phyloP scores from a whole-genome alignment of 139 green algal genomes.

The Tetratostichococcus sp. region DNA sequence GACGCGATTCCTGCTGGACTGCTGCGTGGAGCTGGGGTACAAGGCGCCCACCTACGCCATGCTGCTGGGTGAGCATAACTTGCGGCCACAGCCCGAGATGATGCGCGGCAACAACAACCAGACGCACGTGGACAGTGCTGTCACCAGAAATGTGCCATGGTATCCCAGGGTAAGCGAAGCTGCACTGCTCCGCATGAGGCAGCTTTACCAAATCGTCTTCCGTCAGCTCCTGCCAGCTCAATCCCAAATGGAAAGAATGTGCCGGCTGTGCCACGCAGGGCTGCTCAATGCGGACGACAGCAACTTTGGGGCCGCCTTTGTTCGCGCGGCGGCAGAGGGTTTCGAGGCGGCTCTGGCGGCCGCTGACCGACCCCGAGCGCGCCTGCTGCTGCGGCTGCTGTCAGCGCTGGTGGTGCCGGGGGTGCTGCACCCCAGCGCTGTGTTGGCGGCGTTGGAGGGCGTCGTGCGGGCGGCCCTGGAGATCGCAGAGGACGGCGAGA shows the following conservation, averaged over 20 bases:
- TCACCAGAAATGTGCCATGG: too few species aligned
- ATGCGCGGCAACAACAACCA: too few species aligned
- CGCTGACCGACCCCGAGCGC: constrained; percentile 27
- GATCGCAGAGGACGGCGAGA: constrained; percentile 9
- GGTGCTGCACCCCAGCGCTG: constrained; percentile 43
- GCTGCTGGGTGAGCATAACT: constrained; percentile 58
- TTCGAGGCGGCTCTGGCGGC: constrained; percentile 23
- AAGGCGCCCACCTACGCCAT: constrained; percentile 74
- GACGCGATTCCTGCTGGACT: constrained; percentile 53
- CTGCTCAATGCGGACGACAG: constrained; percentile 44
- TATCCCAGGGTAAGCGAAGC: too few species aligned
- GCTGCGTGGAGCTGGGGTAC: constrained; percentile 52
- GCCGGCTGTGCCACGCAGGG: too few species aligned
- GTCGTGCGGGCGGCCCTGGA: constrained; percentile 42
- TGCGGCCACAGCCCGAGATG: too few species aligned
- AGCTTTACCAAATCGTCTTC: too few species aligned
- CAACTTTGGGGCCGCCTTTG: constrained; percentile 32
- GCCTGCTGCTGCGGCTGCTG: constrained; percentile 67
- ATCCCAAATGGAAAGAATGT: too few species aligned
- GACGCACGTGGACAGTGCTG: too few species aligned
- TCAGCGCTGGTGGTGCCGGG: constrained; percentile 42
- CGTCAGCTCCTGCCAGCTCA: too few species aligned
- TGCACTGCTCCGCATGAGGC: too few species aligned
- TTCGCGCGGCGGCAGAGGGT: constrained; percentile 10
- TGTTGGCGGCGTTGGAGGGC: constrained; percentile 36